Percentiles rank a stretch among this genome's conserved stretches.
Conservation (phyloP, 306 rosid species). For the Crataegus laevigata region DNA sequence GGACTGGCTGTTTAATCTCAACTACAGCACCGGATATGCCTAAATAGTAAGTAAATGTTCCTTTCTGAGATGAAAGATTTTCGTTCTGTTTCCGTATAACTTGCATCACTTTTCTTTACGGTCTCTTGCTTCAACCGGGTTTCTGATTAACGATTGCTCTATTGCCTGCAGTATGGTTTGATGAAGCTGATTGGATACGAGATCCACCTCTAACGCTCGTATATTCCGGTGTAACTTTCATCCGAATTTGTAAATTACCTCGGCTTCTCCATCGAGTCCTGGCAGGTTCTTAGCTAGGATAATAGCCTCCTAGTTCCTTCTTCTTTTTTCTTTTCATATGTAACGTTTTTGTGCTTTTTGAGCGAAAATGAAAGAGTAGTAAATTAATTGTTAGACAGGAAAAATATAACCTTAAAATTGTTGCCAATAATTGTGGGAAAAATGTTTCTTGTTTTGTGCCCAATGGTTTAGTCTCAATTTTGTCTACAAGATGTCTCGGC, state of each 20-base stretch:
- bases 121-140: background rate
- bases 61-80: background rate
- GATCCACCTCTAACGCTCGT: background rate
- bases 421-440: constrained; percentile 35
- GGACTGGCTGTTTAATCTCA: constrained; percentile 55
- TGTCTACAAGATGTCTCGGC: background rate
- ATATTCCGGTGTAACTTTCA: constrained; percentile 16
- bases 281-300: constrained; percentile 31
- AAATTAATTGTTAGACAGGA: constrained; percentile 11
- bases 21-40: constrained; percentile 42
- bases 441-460: background rate
- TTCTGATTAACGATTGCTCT: background rate
- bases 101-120: background rate
- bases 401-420: background rate
- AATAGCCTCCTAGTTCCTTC: constrained; percentile 5
- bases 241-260: constrained; percentile 48
- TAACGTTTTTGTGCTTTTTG: background rate
- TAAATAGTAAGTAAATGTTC: constrained; percentile 28
- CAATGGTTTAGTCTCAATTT: background rate
- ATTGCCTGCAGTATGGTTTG: constrained; percentile 19
- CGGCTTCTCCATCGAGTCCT: constrained; percentile 15
- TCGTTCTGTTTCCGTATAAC: background rate
- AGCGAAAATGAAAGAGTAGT: constrained; percentile 23
- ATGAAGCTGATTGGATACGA: background rate
- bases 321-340: background rate